Percentiles rank a stretch among this genome's conserved stretches.
Evolutionary conservation across 306 rosid genomes (phyloP).

Genomic region (peach (Prunus persica)): Prunus_persica_NCBIv2 NC_034010.1:17835001-17835500

Average conservation of each 20-base stretch:
- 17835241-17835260: slow-evolving; percentile 1
- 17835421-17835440: neutral
- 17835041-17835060: neutral
- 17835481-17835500: neutral
- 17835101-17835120: neutral
- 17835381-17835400: neutral
- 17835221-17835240: neutral
- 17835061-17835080: slow-evolving; percentile 9
- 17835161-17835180: slow-evolving; percentile 3
- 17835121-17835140: slow-evolving; percentile 16
- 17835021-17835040: slow-evolving; percentile 9
- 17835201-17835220: neutral
- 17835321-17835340: neutral
- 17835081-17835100: slow-evolving; percentile 2
- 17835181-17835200: neutral
- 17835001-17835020: slow-evolving; percentile 7
- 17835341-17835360: neutral
- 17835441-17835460: neutral
- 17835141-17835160: neutral
- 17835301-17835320: neutral
- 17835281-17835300: neutral
- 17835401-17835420: neutral
- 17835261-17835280: neutral
- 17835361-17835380: neutral
- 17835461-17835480: neutral